Conservation (phyloP, 805 yeast species). For the Saccharomycopsis sp. region DNA sequence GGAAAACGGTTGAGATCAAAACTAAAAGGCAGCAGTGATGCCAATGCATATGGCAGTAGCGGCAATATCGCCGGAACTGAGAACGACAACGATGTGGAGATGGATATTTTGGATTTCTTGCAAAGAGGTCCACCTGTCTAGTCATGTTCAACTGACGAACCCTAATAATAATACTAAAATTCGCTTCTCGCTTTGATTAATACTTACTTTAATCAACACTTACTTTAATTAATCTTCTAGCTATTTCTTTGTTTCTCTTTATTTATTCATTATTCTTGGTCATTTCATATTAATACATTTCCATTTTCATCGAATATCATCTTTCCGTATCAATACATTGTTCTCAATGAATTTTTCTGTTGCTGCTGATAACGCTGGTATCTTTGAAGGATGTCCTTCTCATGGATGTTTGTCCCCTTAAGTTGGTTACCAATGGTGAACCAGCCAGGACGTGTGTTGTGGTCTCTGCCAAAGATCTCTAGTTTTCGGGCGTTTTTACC, state of each 20-base stretch:
- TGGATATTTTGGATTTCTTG: slow-evolving; percentile 44
- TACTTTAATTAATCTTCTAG: no score
- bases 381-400: slow-evolving; percentile 9
- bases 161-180: no score
- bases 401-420: slow-evolving; percentile 44
- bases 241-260: no score
- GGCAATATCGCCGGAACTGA: neutral
- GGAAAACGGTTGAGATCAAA: slow-evolving; percentile 4
- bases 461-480: slow-evolving; percentile 85
- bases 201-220: no score
- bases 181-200: no score
- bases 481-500: slow-evolving; percentile 73
- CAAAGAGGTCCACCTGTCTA: slow-evolving; percentile 33
- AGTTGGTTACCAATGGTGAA: slow-evolving; percentile 79
- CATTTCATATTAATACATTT: neutral
- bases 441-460: slow-evolving; percentile 88
- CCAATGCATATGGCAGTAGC: neutral
- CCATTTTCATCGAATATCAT: neutral
- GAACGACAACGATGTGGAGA: slow-evolving; percentile 29
- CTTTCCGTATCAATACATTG: no score
- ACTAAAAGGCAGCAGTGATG: neutral
- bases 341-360: no score
- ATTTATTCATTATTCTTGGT: no score
- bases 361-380: neutral
- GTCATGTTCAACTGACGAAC: neutral